Base-by-base conservation (phyloP, 306 rosid species). In the Sindora glabra region DNA sequence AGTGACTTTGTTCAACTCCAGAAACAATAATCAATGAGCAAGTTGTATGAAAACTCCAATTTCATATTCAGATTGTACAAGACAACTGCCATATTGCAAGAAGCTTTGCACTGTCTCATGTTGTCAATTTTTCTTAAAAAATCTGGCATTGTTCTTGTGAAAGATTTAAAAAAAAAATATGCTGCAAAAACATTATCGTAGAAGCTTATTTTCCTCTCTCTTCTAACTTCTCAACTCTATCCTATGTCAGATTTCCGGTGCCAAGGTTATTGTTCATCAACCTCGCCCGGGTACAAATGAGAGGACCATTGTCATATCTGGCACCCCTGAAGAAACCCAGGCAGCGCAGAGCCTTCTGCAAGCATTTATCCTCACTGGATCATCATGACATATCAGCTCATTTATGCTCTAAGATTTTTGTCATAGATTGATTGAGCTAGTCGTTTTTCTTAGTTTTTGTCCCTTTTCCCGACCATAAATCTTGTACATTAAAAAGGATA, bases 291-390 rank as follows among this genome's bases (percentile, higher is more conserved):
- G 95, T 74, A 69, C 84, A 37, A 73, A 79, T 5, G 90, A 86
- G 23, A 78, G 94, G 70, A 79, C 70, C 48, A 74, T 92, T 52
- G 85, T 92, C 62, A 82, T 92, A 62, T 92, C 99, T 6, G 99
- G 99, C 48, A 76, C 94, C 21, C 99, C 99, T 0, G 97, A 92
- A 9, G 97, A 92, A 81, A 92, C 97, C 33, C 94, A 92, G 69
- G 94, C 99, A 19, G 99, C 99, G 2, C 96, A 92, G 76, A 83
- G 94, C 75, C 95, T 92, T 59, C 89, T 92, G 29, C 99, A 86
- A 66, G 94, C 99, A 17, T 92, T 86, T 65, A 92, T 92, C 71
- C 95, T 89, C 34, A 78, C 92, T 10, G 99, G 99, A 67, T 79
- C 95, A 42, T 89, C 83, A 66, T 74, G 80, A 82, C 72, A 50